Evolutionary conservation across 208 protist species (phyloP), one percentile per base, ranked within the genome.

Genomic region (Leishmania tropica): DNA sequence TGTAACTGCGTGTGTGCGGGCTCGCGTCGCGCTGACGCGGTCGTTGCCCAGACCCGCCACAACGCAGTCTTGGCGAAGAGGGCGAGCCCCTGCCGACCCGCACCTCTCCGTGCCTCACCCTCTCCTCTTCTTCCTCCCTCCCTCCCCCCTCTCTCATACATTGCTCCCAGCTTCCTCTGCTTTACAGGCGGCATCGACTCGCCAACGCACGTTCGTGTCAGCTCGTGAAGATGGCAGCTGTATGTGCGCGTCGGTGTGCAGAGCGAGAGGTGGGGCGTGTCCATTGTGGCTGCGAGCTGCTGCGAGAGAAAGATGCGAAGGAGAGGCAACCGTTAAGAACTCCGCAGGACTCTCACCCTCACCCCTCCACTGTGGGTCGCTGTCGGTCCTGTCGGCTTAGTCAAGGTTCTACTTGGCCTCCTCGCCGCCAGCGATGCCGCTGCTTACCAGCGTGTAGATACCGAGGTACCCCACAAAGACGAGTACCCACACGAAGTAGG

Each of bases 371-470:
- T 51, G 24, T 42, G 21, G 8, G 68, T 45, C 40, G 15, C 31
- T n/a, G 0, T n/a, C 21, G 24, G 31, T 19, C 56, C 37, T 3
- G n/a, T 40, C 28, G 19, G 31, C 51, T 54, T 51, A 85, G 11
- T 81, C 48, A 17, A 53, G 48, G 37, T 76, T 75, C 64, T 28
- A 60, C 35, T 76, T 42, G 15, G 40, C 35, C 5, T 6, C 19
- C 45, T 42, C 80, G 4, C 77, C 75, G 11, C 81, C 60, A 15
- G 79, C 74, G 48, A 88, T 77, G 48, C 74, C 75, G 58, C 76
- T 75, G 79, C 79, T 85, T n/a, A 86, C 71, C 21, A 85, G 64
- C 3, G 78, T 81, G 62, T 86, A 88, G 8, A 88, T 37, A 19
- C 28, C 56, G 11, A 73, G 3, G 51, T 83, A 80, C 8, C 86